A percentile compares a stretch with the other conserved stretches of the same genome.
These are phyloP conservation scores for Clathrospora elynae DNA, from an alignment of 2,329 filamentous ascomycete species.

Conservation along the genomic window DNA sequence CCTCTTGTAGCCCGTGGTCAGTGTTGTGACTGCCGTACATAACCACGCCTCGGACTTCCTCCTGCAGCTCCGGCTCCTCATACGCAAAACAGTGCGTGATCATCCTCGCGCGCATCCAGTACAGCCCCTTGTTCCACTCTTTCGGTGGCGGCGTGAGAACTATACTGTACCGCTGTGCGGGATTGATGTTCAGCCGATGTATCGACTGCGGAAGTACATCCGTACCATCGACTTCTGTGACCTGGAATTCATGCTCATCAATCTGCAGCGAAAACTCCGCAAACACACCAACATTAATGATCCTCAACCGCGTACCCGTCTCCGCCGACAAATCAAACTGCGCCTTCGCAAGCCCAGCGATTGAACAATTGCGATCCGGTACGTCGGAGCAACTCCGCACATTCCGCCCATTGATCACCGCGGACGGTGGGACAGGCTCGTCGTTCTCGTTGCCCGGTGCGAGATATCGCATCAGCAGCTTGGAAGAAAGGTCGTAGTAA, in stretches of 20 bases:
- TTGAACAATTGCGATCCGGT: constrained; percentile 46
- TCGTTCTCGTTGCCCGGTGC: constrained; percentile 55
- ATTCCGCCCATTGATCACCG: constrained; percentile 51
- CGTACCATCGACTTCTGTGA: constrained; percentile 50
- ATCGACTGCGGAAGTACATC: constrained; percentile 58
- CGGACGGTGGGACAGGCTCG: constrained; percentile 61
- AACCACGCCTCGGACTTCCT: constrained; percentile 58
- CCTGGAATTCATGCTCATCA: constrained; percentile 48
- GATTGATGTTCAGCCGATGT: constrained; percentile 62
- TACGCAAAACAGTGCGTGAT: constrained; percentile 64
- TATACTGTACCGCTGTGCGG: constrained; percentile 72
- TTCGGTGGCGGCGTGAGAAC: constrained; percentile 59
- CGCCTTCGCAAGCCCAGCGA: constrained; percentile 33
- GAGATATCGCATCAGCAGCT: constrained; percentile 61
- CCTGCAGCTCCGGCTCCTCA: constrained; percentile 53
- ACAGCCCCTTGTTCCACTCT: constrained; percentile 30
- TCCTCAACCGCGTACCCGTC: constrained; percentile 70
- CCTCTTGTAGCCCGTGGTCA: not conserved
- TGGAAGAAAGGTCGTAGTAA: constrained; percentile 63
- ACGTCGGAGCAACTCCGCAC: constrained; percentile 47
- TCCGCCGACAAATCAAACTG: constrained; percentile 49
- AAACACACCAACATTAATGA: constrained; percentile 62
- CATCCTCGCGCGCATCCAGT: constrained; percentile 63
- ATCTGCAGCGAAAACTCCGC: constrained; percentile 53
- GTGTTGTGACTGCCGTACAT: constrained; percentile 49